These are phyloP conservation scores for Deakozyma indianensis DNA, from an alignment of 805 yeast species.

Conservation along the genomic window DNA sequence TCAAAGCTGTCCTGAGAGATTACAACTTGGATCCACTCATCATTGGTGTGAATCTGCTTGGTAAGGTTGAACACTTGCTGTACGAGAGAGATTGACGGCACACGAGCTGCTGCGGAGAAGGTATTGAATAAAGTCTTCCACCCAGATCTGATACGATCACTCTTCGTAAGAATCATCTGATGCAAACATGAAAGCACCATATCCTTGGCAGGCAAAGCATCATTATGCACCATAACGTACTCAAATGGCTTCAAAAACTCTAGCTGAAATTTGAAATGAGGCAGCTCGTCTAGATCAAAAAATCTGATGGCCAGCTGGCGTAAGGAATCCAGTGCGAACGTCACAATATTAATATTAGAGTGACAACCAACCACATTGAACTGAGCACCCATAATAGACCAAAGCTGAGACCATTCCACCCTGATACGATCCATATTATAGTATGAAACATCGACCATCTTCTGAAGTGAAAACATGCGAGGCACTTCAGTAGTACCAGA, in stretches of 20 bases:
- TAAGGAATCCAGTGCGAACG: constrained; percentile 86
- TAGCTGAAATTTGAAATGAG: constrained; percentile 90
- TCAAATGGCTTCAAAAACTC: constrained; percentile 88
- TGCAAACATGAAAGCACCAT: constrained; percentile 83
- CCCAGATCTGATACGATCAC: constrained; percentile 70
- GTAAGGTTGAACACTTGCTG: constrained; percentile 49
- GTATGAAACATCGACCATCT: constrained; percentile 93
- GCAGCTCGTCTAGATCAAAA: constrained; percentile 81
- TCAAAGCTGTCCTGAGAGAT: constrained; percentile 52
- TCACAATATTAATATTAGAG: constrained; percentile 57
- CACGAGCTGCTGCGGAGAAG: constrained; percentile 54
- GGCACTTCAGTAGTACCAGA: constrained; percentile 74
- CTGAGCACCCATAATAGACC: constrained; percentile 87
- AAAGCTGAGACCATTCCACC: constrained; percentile 89
- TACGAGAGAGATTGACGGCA: constrained; percentile 38
- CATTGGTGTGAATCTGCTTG: constrained; percentile 34
- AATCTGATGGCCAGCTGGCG: constrained; percentile 88
- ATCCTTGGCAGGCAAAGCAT: constrained; percentile 58
- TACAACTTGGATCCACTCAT: constrained; percentile 46
- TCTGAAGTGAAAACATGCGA: constrained; percentile 82
- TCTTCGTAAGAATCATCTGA: constrained; percentile 69
- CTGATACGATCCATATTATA: constrained; percentile 94
- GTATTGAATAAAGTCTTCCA: constrained; percentile 85
- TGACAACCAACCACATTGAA: constrained; percentile 79
- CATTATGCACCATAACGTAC: constrained; percentile 55